Evolutionary conservation across 345 rosid species (phyloP).

Genomic region (Lepidium aucheri): DNA sequence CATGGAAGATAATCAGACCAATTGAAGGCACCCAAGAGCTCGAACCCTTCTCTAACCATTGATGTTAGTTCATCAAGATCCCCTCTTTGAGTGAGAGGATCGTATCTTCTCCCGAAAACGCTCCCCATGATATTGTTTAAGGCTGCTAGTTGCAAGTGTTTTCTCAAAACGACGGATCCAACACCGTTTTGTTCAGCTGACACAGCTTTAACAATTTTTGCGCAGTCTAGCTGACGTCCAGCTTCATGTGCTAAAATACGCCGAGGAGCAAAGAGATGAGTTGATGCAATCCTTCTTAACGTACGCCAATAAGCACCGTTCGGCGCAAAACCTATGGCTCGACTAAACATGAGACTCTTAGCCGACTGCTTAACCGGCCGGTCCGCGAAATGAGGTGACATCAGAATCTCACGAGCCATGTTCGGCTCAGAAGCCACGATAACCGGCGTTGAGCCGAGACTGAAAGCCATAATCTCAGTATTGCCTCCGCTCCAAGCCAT

Average conservation of each 20-base stretch:
- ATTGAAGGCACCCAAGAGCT: constrained; percentile 74
- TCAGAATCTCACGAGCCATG: constrained; percentile 64
- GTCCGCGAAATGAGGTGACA: constrained; percentile 62
- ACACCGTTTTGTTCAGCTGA: constrained; percentile 30
- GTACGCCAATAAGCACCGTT: constrained; percentile 84
- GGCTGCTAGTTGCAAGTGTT: constrained; percentile 68
- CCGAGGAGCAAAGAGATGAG: constrained; percentile 67
- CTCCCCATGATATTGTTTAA: constrained; percentile 78
- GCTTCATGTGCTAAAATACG: constrained; percentile 59
- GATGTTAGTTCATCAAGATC: constrained; percentile 43
- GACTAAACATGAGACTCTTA: constrained; percentile 62
- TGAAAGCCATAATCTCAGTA: constrained; percentile 71
- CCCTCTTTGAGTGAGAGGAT: constrained; percentile 9
- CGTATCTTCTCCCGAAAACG: constrained; percentile 74
- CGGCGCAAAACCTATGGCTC: constrained; percentile 93
- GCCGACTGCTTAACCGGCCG: constrained; percentile 88
- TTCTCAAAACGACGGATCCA: constrained; percentile 44
- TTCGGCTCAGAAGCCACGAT: constrained; percentile 65
- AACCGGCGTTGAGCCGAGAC: constrained; percentile 66
- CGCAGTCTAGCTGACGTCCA: constrained; percentile 48
- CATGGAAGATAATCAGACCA: constrained; percentile 75
- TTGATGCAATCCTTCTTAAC: constrained; percentile 56
- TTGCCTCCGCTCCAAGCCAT: constrained; percentile 39
- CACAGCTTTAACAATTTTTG: constrained; percentile 38
- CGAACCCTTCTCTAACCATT: constrained; percentile 79